Evolutionary conservation across 2,329 filamentous ascomycete species (phyloP), one percentile per base, ranked within the genome.

Genomic region (Neonectria faginata): DNA sequence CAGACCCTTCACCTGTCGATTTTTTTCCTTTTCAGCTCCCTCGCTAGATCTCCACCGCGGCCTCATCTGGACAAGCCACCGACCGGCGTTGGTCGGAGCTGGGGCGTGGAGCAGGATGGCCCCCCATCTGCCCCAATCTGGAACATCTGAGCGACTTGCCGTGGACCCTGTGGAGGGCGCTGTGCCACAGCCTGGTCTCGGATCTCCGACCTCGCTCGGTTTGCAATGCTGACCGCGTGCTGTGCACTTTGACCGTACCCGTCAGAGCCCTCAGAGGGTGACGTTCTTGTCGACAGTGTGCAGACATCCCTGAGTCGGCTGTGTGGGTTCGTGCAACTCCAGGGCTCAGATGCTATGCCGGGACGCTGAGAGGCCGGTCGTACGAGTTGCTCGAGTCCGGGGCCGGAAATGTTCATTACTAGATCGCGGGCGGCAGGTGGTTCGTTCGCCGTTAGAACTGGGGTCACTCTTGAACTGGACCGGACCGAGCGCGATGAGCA

Each of bases 121-220:
- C 52, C 20, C 16, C 33, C 25, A 58, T 48, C 47, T 59, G 47
- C 47, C 60, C 60, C 51, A 58, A 63, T 63, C 42, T 58, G 29
- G 59, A 31, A 47, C 69, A 60, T 51, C 57, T 64, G 53, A 63
- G 57, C 55, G 63, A 66, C 45, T 62, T 68, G 44, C 60, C 53
- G 59, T 69, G 58, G 62, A 48, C 36, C 56, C 51, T 42, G 58
- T 63, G 61, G 42, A 18, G 41, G 51, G 44, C 57, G 57, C 57
- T 54, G 62, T 61, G 53, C 39, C 54, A 54, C 50, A 51, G 29
- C 44, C 39, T 57, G 62, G 60, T 56, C 64, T 62, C 48, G 54
- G 50, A 62, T 59, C 65, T 73, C 71, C 71, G 66, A 69, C 60
- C 67, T 74, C 65, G 73, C 70, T 52, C 53, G 25, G 50, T 65